A percentile compares a stretch with the other conserved stretches of the same genome.
Evolutionary conservation across 208 protist genomes (phyloP).

Genomic region (Trypanosoma melophagium): DNA sequence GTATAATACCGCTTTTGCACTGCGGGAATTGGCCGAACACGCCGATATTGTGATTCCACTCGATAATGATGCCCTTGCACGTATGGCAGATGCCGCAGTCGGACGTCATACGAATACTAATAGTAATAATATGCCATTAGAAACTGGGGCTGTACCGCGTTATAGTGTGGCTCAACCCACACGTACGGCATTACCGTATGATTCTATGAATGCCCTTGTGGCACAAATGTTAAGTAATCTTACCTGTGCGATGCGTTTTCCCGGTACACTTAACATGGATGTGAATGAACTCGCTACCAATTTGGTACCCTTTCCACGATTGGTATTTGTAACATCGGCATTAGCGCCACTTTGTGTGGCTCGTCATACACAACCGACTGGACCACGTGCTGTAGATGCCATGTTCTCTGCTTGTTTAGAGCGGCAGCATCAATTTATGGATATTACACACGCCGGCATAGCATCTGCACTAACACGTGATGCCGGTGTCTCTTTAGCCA

Average conservation of each 20-base stretch:
- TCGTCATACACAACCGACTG: slow-evolving; percentile 41
- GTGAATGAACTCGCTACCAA: slow-evolving; percentile 97
- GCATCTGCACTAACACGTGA: slow-evolving; percentile 29
- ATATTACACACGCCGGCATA: slow-evolving; percentile 33
- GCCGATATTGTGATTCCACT: slow-evolving; percentile 94
- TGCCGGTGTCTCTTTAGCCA: slow-evolving; percentile 74
- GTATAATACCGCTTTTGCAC: slow-evolving; percentile 94
- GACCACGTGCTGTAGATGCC: slow-evolving; percentile 70
- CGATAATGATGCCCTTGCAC: slow-evolving; percentile 92
- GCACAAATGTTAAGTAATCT: slow-evolving; percentile 94
- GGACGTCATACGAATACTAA: not conserved
- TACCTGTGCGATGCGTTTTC: slow-evolving; percentile 94
- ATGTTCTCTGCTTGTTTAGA: slow-evolving; percentile 91
- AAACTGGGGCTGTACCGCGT: slow-evolving; percentile 14
- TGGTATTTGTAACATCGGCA: slow-evolving; percentile 90
- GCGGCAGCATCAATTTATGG: slow-evolving; percentile 84
- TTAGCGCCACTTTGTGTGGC: slow-evolving; percentile 89
- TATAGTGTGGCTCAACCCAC: slow-evolving; percentile 80
- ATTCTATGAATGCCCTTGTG: slow-evolving; percentile 96
- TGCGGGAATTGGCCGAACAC: slow-evolving; percentile 91
- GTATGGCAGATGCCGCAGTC: slow-evolving; percentile 76
- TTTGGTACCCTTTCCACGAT: slow-evolving; percentile 94
- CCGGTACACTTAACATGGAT: slow-evolving; percentile 96
- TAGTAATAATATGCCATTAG: too few relatives aligned
- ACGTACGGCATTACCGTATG: slow-evolving; percentile 86